Evolutionary conservation across 768 basidiomycete species (phyloP), one percentile per base, ranked within the genome.

Genomic region (Collybia mongolica): DNA sequence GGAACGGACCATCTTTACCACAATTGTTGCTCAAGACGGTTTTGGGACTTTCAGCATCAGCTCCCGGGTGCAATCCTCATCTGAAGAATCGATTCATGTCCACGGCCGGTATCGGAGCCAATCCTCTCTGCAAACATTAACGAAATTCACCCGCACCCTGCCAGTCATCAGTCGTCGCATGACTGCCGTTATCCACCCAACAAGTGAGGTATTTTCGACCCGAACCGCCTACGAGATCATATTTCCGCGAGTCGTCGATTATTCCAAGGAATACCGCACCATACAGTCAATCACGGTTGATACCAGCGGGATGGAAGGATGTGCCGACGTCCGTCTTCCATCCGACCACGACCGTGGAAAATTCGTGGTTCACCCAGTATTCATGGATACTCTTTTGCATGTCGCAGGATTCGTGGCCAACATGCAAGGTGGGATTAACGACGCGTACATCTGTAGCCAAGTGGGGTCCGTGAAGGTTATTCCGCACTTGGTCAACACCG

Each of bases 371-470:
- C 75, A 84, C 52, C 80, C 82, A 5, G 60, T 86, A 20, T 86
- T 88, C 65, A 68, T 79, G 50, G 88, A 90, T 54, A 80, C 83
- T 0, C 68, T 90, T 24, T 67, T 88, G 24, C 88, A 90, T 51
- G 74, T 80, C 32, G 80, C 86, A 0, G 88, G 88, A 2, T 87
- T 90, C 64, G 67, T 88, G 28, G 75, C 81, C 20, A 90, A 90
- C 62, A 60, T 81, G 58, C 76, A 73, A 36, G 79, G 75, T 6
- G 63, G 68, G 8, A 47, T 69, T 20, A 68, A 77, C 22, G 77
- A 86, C 46, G 83, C 76, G 1, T 84, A 79, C 60, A 84, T 90
- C 47, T 90, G 88, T 70, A 76, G 67, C 23, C 72, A 76, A 19
- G 70, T 87, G 24, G 77, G 72, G 14, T 59, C 70, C 5, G 67